phyloP scores from a whole-genome alignment of 805 yeast genomes.

The Soucietia sequanensis region DNA sequence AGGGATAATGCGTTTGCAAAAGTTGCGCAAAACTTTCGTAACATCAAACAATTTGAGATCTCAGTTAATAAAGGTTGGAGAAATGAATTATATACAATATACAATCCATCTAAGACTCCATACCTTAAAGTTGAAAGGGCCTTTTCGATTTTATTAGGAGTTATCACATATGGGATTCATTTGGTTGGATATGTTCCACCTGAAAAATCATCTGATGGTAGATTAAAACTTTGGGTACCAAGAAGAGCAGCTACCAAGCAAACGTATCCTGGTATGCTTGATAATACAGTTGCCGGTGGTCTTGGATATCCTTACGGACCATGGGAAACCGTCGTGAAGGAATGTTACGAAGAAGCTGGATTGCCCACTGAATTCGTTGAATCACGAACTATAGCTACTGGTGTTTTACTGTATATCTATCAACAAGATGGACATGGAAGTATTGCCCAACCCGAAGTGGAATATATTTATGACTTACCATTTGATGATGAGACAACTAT shows the following conservation, averaged over 20 bases:
- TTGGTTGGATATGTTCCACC: slow-evolving; percentile 73
- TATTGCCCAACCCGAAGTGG: slow-evolving; percentile 86
- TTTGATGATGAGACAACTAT: slow-evolving; percentile 42
- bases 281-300: slow-evolving; percentile 96
- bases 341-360: slow-evolving; percentile 90
- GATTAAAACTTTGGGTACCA: slow-evolving; percentile 76
- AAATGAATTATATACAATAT: slow-evolving; percentile 74
- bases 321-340: slow-evolving; percentile 78
- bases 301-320: slow-evolving; percentile 77
- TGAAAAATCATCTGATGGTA: slow-evolving; percentile 31
- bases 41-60: slow-evolving; percentile 20
- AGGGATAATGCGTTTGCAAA: slow-evolving; percentile 40
- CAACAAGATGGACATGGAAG: slow-evolving; percentile 39
- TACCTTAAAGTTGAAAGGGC: slow-evolving; percentile 80
- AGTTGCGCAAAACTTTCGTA: slow-evolving; percentile 43
- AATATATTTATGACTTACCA: slow-evolving; percentile 71
- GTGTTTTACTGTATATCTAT: slow-evolving; percentile 68
- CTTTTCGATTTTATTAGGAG: slow-evolving; percentile 76
- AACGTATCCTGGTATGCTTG: slow-evolving; percentile 89
- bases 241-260: slow-evolving; percentile 72
- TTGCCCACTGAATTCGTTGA: slow-evolving; percentile 52
- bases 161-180: slow-evolving; percentile 88
- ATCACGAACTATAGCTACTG: slow-evolving; percentile 47
- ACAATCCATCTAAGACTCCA: slow-evolving; percentile 50
- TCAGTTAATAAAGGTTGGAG: slow-evolving; percentile 71